Evolutionary conservation across 352 stramenopile genomes (phyloP).

Genomic region (Globisporangium cederbergense): DNA sequence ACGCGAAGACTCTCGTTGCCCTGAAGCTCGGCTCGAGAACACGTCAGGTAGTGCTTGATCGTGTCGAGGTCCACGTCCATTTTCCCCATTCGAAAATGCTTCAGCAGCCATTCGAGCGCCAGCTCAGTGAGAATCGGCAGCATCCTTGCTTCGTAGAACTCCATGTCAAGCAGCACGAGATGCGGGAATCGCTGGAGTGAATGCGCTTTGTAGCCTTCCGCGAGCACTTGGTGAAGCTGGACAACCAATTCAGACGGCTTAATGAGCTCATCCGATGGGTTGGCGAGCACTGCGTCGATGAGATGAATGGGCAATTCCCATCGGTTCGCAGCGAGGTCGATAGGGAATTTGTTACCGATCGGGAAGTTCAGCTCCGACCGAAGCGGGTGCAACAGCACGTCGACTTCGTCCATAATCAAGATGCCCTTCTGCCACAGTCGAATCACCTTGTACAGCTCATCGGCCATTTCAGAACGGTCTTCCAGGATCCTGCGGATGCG

Average conservation of each 20-base stretch:
- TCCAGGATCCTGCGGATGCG: constrained; percentile 67
- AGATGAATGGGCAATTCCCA: constrained; percentile 93
- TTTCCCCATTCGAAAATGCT: constrained; percentile 91
- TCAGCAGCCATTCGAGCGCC: constrained; percentile 77
- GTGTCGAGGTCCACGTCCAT: constrained; percentile 86
- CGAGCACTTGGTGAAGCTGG: constrained; percentile 88
- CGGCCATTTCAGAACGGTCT: constrained; percentile 83
- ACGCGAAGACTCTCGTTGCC: constrained; percentile 72
- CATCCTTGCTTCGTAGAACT: constrained; percentile 94
- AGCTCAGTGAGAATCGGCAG: constrained; percentile 92
- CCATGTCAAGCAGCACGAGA: constrained; percentile 95
- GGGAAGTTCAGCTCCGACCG: constrained; percentile 91
- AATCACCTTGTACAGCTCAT: constrained; percentile 88
- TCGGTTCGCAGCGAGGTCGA: constrained; percentile 86
- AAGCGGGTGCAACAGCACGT: constrained; percentile 89
- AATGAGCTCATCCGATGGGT: not conserved
- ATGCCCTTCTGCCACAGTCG: constrained; percentile 92
- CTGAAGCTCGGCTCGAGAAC: constrained; percentile 52
- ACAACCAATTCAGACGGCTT: constrained; percentile 24
- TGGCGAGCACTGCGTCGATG: constrained; percentile 92
- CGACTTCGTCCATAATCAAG: constrained; percentile 93
- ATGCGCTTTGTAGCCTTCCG: constrained; percentile 90
- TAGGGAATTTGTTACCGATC: constrained; percentile 90
- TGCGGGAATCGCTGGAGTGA: constrained; percentile 97
- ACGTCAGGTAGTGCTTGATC: constrained; percentile 70